Conservation (phyloP, 345 rosid species). For the Kandelia obovata region DNA sequence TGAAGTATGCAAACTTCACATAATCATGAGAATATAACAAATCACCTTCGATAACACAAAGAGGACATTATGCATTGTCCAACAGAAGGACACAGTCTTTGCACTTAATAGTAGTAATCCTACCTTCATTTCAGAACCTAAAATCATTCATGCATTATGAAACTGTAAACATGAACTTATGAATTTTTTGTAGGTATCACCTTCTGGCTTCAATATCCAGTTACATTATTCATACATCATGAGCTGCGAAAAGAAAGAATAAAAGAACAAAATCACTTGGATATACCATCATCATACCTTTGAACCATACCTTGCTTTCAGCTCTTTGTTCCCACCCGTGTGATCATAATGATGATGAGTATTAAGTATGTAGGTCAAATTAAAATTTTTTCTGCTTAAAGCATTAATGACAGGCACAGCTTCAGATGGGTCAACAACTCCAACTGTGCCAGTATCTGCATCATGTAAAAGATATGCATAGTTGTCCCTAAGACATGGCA, state of each 20-base stretch:
- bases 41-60: not conserved
- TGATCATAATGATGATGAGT: conserved; percentile 97
- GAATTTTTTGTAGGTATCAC: not conserved
- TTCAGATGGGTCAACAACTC: conserved; percentile 98
- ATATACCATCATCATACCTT: conserved; percentile 60
- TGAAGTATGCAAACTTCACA: not conserved
- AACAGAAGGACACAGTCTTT: no score
- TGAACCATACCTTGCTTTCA: conserved; percentile 97
- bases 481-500: conserved; percentile 83
- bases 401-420: conserved; percentile 82
- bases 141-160: not conserved
- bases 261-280: conserved; percentile 2
- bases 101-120: no score
- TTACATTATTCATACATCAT: not conserved
- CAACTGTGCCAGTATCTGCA: conserved; percentile 93
- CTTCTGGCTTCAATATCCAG: not conserved
- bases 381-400: conserved; percentile 68
- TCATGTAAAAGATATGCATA: conserved; percentile 94
- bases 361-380: conserved; percentile 86
- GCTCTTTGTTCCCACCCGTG: conserved; percentile 79
- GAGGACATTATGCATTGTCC: no score
- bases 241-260: not conserved
- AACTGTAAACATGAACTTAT: not conserved
- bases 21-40: not conserved
- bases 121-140: conserved; percentile 1